Evolutionary conservation across 176 grass and related monocot species (phyloP), one percentile per base, ranked within the genome.

Genomic region (Sorghum bicolor): DNA sequence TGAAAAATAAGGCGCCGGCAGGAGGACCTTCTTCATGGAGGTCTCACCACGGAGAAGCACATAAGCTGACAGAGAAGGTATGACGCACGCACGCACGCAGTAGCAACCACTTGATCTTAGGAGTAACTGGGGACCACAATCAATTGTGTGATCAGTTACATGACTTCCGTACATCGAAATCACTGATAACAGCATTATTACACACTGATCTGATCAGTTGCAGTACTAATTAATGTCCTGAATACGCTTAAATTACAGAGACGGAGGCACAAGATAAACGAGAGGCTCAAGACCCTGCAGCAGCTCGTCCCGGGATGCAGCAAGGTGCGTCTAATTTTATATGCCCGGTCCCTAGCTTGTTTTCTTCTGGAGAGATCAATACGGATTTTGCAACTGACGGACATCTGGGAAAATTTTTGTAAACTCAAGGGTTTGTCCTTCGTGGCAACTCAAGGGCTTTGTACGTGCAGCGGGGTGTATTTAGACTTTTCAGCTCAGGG

Each of bases 261-360:
- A 32, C 65, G 84, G 45, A 34, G 84, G 39, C 70, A 67, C 14
- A 86, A 64, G 53, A 79, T 86, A 70, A 86, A 57, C 31, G 70
- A 82, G 28, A 82, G 10, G 62, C 14, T 87, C 36, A 45, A 38
- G 71, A 61, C 63, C 37, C 71, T 87, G 62, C 78, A 69, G 31
- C 71, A 82, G 62, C 62, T 82, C 37, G 78, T 82, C 29, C 85
- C 85, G 19, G 85, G 78, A 26, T 87, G 85, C 62, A 37, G 81
- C 14, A 81, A 82, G 60, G 83, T 70, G 20, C 3, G 20, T 40
- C 67, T 8, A 40, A 70, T 39, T 69, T 39, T n/a, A 40, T 25
- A 40, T 68, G 31, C 12, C 9, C 11, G 58, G 2, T 6, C 52
- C 45, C 16, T n/a, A n/a, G n/a, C n/a, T 17, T 52, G 16, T 16